These are phyloP conservation scores for Phytophthora citrophthora DNA, from an alignment of 352 stramenopile species.

Conservation along the genomic window DNA sequence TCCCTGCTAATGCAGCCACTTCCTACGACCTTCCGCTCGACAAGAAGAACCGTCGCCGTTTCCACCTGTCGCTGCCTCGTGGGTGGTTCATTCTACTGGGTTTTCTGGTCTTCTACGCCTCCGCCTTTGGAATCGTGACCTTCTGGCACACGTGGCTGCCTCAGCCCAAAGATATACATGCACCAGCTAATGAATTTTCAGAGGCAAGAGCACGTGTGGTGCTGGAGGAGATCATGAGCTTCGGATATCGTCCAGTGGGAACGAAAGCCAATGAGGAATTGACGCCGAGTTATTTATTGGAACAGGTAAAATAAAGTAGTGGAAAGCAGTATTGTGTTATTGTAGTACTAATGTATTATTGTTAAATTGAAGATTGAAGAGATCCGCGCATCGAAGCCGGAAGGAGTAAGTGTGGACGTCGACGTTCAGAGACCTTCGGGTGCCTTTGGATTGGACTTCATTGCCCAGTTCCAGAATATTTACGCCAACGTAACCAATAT, in stretches of 20 bases:
- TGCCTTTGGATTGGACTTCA: constrained; percentile 80
- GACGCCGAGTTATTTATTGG: constrained; percentile 61
- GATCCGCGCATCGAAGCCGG: constrained; percentile 44
- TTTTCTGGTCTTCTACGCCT: constrained; percentile 55
- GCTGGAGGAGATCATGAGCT: constrained; percentile 74
- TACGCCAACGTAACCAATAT: constrained; percentile 89
- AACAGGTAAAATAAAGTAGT: constrained; percentile 34
- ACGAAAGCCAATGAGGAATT: constrained; percentile 71
- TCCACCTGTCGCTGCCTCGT: constrained; percentile 26
- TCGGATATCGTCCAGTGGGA: constrained; percentile 72
- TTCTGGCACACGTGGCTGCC: constrained; percentile 69
- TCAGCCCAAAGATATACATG: constrained; percentile 41
- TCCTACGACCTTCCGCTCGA: background rate
- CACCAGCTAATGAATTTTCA: constrained; percentile 48
- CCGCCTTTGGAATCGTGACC: constrained; percentile 38
- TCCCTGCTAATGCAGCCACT: background rate
- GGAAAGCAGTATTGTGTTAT: background rate
- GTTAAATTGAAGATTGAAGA: constrained; percentile 54
- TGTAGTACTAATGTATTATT: constrained; percentile 22
- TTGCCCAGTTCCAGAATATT: constrained; percentile 85
- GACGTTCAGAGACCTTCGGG: constrained; percentile 74
- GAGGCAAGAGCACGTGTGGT: constrained; percentile 64
- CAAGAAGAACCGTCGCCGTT: constrained; percentile 18
- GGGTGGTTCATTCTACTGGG: constrained; percentile 40
- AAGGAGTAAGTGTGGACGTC: constrained; percentile 53